Percentiles rank a stretch among this genome's conserved stretches.
Conservation (phyloP, 345 rosid species). For the Adansonia digitata region DNA sequence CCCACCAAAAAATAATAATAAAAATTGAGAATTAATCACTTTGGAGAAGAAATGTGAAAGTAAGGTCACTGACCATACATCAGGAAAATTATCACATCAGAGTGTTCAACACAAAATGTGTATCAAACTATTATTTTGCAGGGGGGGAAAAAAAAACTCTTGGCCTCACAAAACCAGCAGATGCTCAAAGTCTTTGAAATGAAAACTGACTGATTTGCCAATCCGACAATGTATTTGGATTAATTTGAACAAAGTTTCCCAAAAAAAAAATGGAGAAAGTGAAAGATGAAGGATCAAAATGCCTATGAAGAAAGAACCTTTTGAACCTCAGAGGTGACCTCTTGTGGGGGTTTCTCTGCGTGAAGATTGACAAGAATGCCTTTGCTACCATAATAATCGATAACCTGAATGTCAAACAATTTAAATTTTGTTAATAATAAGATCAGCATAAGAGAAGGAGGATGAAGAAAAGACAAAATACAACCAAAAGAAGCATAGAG, state of each 20-base stretch:
- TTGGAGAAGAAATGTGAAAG: not conserved
- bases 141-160: not conserved
- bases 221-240: not conserved
- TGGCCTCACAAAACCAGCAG: not conserved
- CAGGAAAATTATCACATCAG: not conserved
- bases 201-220: conserved; percentile 9
- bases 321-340: conserved; percentile 77
- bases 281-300: not conserved
- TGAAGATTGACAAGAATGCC: conserved; percentile 57
- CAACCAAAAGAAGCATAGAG: not conserved
- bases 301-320: conserved; percentile 48
- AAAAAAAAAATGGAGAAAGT: not conserved
- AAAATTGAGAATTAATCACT: not conserved
- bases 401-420: conserved; percentile 43
- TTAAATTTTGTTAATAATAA: not conserved
- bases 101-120: not conserved
- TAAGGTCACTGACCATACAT: not conserved
- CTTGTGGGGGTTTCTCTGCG: conserved; percentile 71
- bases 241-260: not conserved
- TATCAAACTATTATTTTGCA: not conserved
- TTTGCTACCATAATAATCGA: conserved; percentile 63
- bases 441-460: not conserved
- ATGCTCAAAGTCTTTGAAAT: not conserved
- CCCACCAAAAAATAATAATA: no score
- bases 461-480: not conserved